phyloP scores from a whole-genome alignment of 345 rosid species.

The Ailanthus altissimus region DNA sequence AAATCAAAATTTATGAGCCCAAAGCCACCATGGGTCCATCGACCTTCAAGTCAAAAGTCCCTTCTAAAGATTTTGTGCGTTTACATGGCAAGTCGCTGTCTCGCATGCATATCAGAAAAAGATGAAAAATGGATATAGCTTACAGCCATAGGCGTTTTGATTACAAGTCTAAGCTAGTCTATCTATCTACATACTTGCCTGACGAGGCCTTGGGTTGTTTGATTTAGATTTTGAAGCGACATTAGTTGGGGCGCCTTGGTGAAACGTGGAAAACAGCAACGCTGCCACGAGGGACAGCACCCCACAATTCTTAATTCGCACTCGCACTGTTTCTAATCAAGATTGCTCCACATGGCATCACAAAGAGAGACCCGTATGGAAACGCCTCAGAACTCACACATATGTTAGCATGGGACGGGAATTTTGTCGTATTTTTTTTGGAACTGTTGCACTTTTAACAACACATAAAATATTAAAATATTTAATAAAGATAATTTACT shows the following conservation, averaged over 20 bases:
- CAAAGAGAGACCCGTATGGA: too few relatives aligned
- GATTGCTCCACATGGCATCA: too few relatives aligned
- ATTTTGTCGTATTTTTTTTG: conserved; percentile 12
- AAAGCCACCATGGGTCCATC: too few relatives aligned
- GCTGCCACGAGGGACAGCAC: too few relatives aligned
- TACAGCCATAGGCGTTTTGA: not conserved
- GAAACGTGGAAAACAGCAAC: too few relatives aligned
- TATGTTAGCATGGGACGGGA: not conserved
- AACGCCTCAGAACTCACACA: too few relatives aligned
- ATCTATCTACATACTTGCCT: not conserved
- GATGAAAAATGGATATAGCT: not conserved
- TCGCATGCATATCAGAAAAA: not conserved
- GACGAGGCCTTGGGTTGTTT: not conserved
- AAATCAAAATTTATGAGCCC: too few relatives aligned
- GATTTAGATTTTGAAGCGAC: not conserved
- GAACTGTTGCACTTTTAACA: not conserved
- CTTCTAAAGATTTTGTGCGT: too few relatives aligned
- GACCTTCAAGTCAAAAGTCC: too few relatives aligned
- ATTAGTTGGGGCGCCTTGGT: not conserved
- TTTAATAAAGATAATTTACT: not conserved
- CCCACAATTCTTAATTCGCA: too few relatives aligned
- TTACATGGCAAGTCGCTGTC: not conserved
- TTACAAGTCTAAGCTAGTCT: not conserved
- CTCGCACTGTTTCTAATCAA: too few relatives aligned
- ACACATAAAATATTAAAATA: too few relatives aligned